Conservation (phyloP, 805 yeast genomes). For the fission yeast (Schizosaccharomyces pombe) region DNA sequence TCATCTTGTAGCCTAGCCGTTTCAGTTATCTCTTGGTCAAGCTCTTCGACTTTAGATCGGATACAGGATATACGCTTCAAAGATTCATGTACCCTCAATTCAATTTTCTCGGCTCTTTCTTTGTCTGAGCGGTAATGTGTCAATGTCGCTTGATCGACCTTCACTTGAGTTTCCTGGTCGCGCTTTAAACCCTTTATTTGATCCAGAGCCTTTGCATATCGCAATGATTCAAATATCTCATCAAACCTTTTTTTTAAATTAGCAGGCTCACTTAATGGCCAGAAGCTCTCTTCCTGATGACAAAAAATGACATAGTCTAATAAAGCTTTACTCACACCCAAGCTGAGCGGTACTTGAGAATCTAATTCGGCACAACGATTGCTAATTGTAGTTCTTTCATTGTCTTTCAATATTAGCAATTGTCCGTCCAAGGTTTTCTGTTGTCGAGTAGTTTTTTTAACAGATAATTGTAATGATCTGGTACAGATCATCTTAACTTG, state of each 20-base stretch:
- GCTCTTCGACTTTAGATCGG: constrained; percentile 24
- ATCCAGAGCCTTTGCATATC: constrained; percentile 76
- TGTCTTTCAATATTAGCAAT: constrained; percentile 33
- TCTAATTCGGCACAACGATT: constrained; percentile 73
- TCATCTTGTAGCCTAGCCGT: constrained; percentile 36
- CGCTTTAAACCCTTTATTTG: constrained; percentile 51
- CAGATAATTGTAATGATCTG: constrained; percentile 52
- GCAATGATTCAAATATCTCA: constrained; percentile 86
- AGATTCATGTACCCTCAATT: constrained; percentile 24
- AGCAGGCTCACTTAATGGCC: constrained; percentile 92
- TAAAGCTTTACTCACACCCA: constrained; percentile 76
- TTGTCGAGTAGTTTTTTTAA: constrained; percentile 38
- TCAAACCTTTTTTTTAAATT: constrained; percentile 76
- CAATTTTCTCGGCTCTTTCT: constrained; percentile 40
- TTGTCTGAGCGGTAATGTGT: constrained; percentile 52
- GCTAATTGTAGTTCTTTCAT: constrained; percentile 50
- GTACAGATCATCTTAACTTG: constrained; percentile 67
- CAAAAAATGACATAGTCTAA: constrained; percentile 85
- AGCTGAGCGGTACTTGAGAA: constrained; percentile 47
- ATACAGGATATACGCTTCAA: constrained; percentile 23
- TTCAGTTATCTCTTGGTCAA: constrained; percentile 27
- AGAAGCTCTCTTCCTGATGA: constrained; percentile 86
- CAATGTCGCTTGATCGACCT: constrained; percentile 53
- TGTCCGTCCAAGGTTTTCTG: constrained; percentile 87
- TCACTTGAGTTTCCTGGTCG: constrained; percentile 53